Evolutionary conservation across 225 moss, liverwort and hornwort species (phyloP), one percentile per base, ranked within the genome.

Genomic region (Pleurozium schreberi): DNA sequence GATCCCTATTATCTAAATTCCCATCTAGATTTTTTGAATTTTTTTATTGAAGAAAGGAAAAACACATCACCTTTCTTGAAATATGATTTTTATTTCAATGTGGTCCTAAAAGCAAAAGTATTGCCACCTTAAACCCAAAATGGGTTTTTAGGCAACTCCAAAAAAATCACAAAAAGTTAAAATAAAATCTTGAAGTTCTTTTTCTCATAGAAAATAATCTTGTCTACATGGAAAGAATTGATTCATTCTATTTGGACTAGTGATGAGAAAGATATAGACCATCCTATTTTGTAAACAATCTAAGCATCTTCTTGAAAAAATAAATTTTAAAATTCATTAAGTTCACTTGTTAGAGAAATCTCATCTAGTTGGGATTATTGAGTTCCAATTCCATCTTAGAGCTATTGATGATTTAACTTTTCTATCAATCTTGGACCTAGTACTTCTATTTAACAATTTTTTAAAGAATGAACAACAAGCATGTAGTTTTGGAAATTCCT

Each of bases 31-130:
- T 68, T 22, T n/a, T n/a, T 11, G 2, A 38, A n/a, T 6, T 15
- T 33, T 33, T 36, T 36, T 20, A n/a, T 67, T 20, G 18, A 66
- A 34, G 34, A 64, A 8, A 65, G 10, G 34, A 65, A 67, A n/a
- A n/a, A 67, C 4, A 67, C 12, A n/a, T 67, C 11, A 67, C 4
- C 2, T n/a, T 22, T 34, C 1, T 6, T 5, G 6, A 1, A 38
- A 21, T 67, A 38, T 67, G 3, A 19, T 38, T 67, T 64, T 67
- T 34, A 67, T 67, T 21, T 67, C n/a, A n/a, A n/a, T 67, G 1
- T 0, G 38, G n/a, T 3, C 3, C 0, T 0, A 20, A 22, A n/a
- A 67, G 7, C 6, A n/a, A 22, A n/a, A 38, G 0, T 6, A 19
- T 66, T 20, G 6, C 20, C 6, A 67, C 5, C 30, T 4, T 12